Base-by-base conservation (phyloP, 1,139 yeast genomes). In the Sugiyamaella neomexicana region DNA sequence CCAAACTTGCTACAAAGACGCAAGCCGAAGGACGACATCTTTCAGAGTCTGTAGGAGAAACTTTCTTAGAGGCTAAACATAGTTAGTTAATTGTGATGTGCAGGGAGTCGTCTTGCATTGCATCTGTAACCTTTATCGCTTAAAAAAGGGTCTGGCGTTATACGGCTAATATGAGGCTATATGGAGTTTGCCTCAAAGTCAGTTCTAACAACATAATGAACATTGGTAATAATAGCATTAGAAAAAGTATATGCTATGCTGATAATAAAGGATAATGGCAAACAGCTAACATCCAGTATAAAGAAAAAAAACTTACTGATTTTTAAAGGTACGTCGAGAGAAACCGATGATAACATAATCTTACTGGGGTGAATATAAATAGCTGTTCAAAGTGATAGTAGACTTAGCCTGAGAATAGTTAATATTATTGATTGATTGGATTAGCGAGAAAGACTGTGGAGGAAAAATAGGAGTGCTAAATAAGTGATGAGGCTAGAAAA, bases 1-100 rank as follows among this genome's bases (percentile, higher is more conserved):
- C 80, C 55, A 89, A 79, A 66, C 73, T 76, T 29, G 96, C 97
- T 52, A 89, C 97, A 73, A 89, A 89, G 1, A 89, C 87, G 69
- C 96, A 89, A 2, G 96, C 83, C 0, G 95, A 85, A 13, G 96
- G 96, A 40, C 88, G 53, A 5, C 58, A 58, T 23, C 60, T 25
- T 5, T 16, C 34, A 10, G 48, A 17, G 12, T 32, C 38, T 7
- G 29, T 15, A 1, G 38, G 6, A 7, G 16, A 12, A 29, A 5
- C 36, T 13, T n/a, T 16, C 23, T 6, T 23, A 5, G 20, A 29
- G 17, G 31, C 46, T 16, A 25, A 23, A 43, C 13, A 6, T 5
- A 32, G 44, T 40, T 40, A 40, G 44, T 39, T 39, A 17, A 9
- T n/a, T 13, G 5, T 17, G 16, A 10, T 27, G 12, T 8, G 27